Conservation (phyloP, 2,329 filamentous ascomycete genomes). For the Cadophora luteo-olivacea region DNA sequence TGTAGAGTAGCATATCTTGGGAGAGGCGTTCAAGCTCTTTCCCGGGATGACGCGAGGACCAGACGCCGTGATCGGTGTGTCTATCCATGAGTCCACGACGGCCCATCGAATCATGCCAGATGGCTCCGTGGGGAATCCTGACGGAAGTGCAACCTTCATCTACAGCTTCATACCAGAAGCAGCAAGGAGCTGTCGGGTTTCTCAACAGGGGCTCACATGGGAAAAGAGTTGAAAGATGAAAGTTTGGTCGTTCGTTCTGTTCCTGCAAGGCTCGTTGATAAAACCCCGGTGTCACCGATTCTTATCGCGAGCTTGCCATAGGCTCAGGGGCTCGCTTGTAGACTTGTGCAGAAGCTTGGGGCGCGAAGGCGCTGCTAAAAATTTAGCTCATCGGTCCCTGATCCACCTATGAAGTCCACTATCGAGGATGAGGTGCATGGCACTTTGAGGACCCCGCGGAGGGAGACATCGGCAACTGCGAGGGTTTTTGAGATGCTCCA, state of each 20-base stretch:
- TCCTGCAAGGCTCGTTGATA: constrained; percentile 30
- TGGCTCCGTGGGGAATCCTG: background rate
- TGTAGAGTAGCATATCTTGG: background rate
- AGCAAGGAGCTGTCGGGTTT: background rate
- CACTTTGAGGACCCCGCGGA: constrained; percentile 24
- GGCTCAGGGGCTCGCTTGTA: constrained; percentile 21
- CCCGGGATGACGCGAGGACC: constrained; percentile 10
- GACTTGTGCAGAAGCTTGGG: constrained; percentile 6
- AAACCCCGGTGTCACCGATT: constrained; percentile 37
- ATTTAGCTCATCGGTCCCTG: constrained; percentile 9
- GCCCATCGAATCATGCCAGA: background rate
- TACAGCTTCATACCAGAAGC: constrained; percentile 7
- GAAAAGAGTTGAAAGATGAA: background rate
- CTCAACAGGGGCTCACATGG: constrained; percentile 15
- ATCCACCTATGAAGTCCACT: background rate
- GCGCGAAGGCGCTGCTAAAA: background rate
- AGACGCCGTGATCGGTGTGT: constrained; percentile 19
- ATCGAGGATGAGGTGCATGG: background rate
- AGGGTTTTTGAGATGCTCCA: background rate
- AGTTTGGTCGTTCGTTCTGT: constrained; percentile 14
- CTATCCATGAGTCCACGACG: background rate
- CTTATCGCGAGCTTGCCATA: constrained; percentile 36
- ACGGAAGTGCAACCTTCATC: background rate
- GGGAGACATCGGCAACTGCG: background rate
- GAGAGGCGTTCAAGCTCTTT: constrained; percentile 2